Conservation (phyloP, 768 basidiomycete species). For the Boletus pseudopeckii region DNA sequence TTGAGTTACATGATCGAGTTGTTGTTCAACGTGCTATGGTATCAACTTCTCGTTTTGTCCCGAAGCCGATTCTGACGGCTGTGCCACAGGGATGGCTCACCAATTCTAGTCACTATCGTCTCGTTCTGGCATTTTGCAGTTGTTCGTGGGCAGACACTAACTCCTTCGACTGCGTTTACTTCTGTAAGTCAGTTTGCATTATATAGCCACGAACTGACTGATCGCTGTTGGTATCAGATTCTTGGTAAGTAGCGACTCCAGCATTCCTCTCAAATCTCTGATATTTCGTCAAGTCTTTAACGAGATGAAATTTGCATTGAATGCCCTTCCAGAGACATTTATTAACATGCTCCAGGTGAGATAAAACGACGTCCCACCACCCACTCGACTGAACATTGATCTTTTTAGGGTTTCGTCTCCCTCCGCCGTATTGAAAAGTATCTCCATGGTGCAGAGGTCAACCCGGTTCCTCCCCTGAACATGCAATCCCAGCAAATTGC, state of each 20-base stretch:
- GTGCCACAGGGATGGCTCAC: conserved; percentile 39
- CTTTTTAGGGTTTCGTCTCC: conserved; percentile 67
- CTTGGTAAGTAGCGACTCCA: conserved; percentile 32
- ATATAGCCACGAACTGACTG: not conserved
- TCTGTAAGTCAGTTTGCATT: conserved; percentile 38
- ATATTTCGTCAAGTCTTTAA: conserved; percentile 57
- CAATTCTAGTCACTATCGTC: conserved; percentile 57
- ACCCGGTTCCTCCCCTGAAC: conserved; percentile 53
- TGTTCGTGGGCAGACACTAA: conserved; percentile 61
- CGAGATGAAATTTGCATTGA: conserved; percentile 86
- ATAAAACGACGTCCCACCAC: not conserved
- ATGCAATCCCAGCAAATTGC: conserved; percentile 60
- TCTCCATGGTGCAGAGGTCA: conserved; percentile 69
- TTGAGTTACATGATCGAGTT: conserved; percentile 87
- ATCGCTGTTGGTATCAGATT: conserved; percentile 29
- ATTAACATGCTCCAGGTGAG: conserved; percentile 82
- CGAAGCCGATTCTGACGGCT: not conserved
- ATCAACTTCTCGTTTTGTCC: not conserved
- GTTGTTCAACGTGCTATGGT: conserved; percentile 56
- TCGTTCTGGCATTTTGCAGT: conserved; percentile 74
- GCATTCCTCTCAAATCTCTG: not conserved
- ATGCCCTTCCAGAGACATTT: conserved; percentile 85
- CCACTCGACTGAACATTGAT: not conserved
- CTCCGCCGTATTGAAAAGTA: conserved; percentile 91
- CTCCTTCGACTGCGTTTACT: conserved; percentile 85